phyloP scores from a whole-genome alignment of 305 asterid species.

The Solanum hybrid region DNA sequence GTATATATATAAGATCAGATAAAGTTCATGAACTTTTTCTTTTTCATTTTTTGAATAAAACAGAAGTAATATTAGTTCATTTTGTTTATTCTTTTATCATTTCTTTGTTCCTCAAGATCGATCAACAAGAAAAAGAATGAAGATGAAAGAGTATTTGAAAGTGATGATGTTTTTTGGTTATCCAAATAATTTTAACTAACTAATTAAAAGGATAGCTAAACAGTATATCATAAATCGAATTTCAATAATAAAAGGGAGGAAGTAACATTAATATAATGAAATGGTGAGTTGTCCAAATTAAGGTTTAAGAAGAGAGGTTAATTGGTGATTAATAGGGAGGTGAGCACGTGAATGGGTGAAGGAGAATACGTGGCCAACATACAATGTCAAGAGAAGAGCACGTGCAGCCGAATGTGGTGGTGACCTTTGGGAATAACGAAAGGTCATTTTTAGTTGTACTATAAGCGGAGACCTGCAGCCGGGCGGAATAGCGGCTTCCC shows the following conservation, averaged over 20 bases:
- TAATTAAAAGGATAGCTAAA: too few species aligned
- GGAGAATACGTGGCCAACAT: neutral
- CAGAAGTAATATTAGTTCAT: too few species aligned
- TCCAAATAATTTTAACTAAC: neutral
- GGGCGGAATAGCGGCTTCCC: slow-evolving; percentile 19
- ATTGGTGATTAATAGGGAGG: neutral
- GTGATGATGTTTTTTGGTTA: neutral
- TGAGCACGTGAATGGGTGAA: neutral
- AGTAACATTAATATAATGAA: too few species aligned
- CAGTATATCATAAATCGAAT: too few species aligned
- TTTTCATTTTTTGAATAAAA: neutral
- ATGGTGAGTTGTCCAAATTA: too few species aligned
- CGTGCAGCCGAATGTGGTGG: neutral
- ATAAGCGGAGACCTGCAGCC: slow-evolving; percentile 24
- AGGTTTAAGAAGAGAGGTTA: too few species aligned
- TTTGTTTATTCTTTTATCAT: too few species aligned
- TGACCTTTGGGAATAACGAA: slow-evolving; percentile 31
- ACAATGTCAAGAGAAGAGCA: neutral
- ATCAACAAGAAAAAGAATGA: neutral
- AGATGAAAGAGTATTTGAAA: neutral
- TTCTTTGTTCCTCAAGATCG: too few species aligned
- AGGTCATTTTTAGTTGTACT: slow-evolving; percentile 7
- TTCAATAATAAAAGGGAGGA: too few species aligned
- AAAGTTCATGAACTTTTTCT: neutral
- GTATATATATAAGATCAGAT: neutral